A percentile compares a stretch with the other conserved stretches of the same genome.
These are phyloP conservation scores for Picochlorum sp. DNA, from an alignment of 139 green algal genomes.

Conservation along the genomic window DNA sequence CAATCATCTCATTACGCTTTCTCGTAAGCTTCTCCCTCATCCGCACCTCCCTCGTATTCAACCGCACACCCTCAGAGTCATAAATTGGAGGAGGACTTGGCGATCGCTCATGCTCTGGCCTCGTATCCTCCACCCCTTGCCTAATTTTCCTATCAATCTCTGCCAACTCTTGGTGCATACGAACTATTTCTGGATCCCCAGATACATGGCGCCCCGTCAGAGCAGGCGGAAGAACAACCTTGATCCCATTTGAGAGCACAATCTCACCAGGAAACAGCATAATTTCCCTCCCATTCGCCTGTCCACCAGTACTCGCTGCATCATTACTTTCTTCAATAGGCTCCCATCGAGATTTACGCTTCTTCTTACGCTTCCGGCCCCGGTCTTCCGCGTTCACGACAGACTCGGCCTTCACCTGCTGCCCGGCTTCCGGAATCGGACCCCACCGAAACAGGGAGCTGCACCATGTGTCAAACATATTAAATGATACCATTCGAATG, in stretches of 20 bases:
- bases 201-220: conserved; percentile 21
- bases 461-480: neutral
- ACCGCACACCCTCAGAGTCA: conserved; percentile 70
- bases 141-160: conserved; percentile 34
- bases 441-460: conserved; percentile 15
- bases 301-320: neutral
- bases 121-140: conserved; percentile 22
- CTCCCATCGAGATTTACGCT: conserved; percentile 1
- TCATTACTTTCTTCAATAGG: conserved; percentile 1
- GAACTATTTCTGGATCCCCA: conserved; percentile 35
- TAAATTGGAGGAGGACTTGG: conserved; percentile 91
- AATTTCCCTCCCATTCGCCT: conserved; percentile 2
- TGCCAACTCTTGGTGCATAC: conserved; percentile 34
- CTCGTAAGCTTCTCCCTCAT: conserved; percentile 63
- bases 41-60: conserved; percentile 87
- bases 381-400: neutral
- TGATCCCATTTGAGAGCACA: conserved; percentile 27
- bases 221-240: conserved; percentile 33
- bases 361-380: neutral
- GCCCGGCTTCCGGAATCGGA: conserved; percentile 13
- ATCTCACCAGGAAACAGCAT: conserved; percentile 27
- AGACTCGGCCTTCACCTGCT: neutral
- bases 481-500: too few relatives aligned
- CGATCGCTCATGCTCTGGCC: conserved; percentile 69
- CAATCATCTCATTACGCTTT: conserved; percentile 66